Conservation (phyloP, 202 grass and related monocot species). For the Zizania palustris region DNA sequence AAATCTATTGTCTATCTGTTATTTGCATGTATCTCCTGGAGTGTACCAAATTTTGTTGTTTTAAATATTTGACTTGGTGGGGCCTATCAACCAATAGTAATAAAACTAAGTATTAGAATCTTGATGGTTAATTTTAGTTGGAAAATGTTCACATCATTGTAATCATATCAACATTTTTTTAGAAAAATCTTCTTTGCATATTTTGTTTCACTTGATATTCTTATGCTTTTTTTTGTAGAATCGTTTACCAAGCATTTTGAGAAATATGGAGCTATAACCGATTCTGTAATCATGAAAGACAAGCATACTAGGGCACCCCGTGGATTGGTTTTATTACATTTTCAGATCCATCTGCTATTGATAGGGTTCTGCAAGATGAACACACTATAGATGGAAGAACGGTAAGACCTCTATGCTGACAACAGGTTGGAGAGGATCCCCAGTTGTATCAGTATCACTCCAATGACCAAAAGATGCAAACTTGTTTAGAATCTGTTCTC, state of each 20-base stretch:
- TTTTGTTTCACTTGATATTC: conserved; percentile 17
- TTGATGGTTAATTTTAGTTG: conserved; percentile 18
- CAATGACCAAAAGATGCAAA: not conserved
- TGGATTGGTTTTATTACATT: conserved; percentile 99
- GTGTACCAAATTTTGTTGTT: not conserved
- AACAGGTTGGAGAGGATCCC: not conserved
- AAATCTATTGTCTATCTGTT: not conserved
- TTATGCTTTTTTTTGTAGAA: conserved; percentile 52
- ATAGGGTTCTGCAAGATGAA: conserved; percentile 86
- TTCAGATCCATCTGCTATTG: conserved; percentile 89
- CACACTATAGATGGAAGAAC: conserved; percentile 87
- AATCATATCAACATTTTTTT: conserved; percentile 14
- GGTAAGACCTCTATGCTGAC: conserved; percentile 47
- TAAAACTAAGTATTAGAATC: conserved; percentile 12
- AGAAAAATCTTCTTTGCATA: not conserved
- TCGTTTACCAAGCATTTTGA: conserved; percentile 85
- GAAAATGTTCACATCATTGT: not conserved
- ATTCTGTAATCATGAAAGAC: conserved; percentile 99
- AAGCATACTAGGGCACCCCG: conserved; percentile 87
- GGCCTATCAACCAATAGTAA: not conserved
- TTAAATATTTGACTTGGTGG: not conserved
- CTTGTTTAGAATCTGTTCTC: conserved; percentile 34
- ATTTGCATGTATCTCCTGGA: not conserved
- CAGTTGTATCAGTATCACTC: not conserved
- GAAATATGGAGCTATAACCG: conserved; percentile 86